A percentile compares a stretch with the other conserved stretches of the same genome.
Conservation (phyloP, 2,329 filamentous ascomycete species). For the Beauveria rudraprayagi region DNA sequence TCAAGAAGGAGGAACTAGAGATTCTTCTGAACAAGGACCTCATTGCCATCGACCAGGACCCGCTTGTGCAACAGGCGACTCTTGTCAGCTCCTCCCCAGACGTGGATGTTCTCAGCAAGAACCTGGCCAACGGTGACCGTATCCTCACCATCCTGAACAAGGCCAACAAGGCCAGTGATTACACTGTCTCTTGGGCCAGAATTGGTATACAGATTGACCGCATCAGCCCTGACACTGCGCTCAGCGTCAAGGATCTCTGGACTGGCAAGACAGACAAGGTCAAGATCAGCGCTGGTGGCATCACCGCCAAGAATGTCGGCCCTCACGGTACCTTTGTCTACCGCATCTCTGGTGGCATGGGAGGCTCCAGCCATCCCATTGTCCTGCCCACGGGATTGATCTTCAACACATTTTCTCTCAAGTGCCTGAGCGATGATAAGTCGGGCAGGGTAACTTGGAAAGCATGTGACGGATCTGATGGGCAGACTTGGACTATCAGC, state of each 20-base stretch:
- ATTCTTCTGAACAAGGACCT: slow-evolving; percentile 33
- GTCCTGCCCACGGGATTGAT: slow-evolving; percentile 37
- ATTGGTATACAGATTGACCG: slow-evolving; percentile 27
- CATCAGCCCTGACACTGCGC: slow-evolving; percentile 19
- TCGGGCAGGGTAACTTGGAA: slow-evolving; percentile 24
- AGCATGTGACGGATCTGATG: slow-evolving; percentile 28
- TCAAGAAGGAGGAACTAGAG: slow-evolving; percentile 25
- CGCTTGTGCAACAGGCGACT: slow-evolving; percentile 35
- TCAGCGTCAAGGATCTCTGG: slow-evolving; percentile 35
- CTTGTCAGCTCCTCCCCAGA: slow-evolving; percentile 34
- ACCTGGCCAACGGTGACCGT: slow-evolving; percentile 37
- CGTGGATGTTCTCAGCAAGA: slow-evolving; percentile 39
- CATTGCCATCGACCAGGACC: slow-evolving; percentile 35
- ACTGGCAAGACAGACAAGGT: slow-evolving; percentile 24
- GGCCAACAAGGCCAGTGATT: slow-evolving; percentile 22
- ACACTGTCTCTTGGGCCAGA: slow-evolving; percentile 25
- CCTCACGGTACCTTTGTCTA: slow-evolving; percentile 34
- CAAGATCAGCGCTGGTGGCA: slow-evolving; percentile 16
- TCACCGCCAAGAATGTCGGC: slow-evolving; percentile 22
- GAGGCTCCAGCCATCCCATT: slow-evolving; percentile 17
- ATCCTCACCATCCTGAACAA: slow-evolving; percentile 39
- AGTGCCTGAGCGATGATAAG: slow-evolving; percentile 30
- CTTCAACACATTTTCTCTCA: slow-evolving; percentile 38
- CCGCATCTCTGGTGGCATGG: slow-evolving; percentile 27
- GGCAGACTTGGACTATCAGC: slow-evolving; percentile 34